Evolutionary conservation across 352 stramenopile species (phyloP).

Genomic region (Blastocystis sp.): DNA sequence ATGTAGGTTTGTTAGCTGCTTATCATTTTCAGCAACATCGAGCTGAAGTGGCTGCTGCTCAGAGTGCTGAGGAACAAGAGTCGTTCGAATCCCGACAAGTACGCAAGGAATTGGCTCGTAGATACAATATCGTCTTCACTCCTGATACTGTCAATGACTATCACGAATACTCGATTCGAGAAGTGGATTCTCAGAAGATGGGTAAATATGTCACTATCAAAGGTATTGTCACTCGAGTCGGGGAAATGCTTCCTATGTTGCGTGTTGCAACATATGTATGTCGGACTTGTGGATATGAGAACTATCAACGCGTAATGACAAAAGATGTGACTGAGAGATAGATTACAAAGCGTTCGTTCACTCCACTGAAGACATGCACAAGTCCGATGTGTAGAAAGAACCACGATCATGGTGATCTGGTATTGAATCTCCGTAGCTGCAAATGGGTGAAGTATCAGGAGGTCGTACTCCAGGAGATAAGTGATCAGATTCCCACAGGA

Average conservation of each 20-base stretch:
- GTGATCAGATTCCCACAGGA: slow-evolving; percentile 88
- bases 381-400: slow-evolving; percentile 78
- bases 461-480: slow-evolving; percentile 89
- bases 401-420: slow-evolving; percentile 73
- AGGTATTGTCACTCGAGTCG: slow-evolving; percentile 94
- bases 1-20: background rate
- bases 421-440: slow-evolving; percentile 89
- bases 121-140: slow-evolving; percentile 32
- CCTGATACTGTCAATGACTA: background rate
- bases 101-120: background rate
- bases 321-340: slow-evolving; percentile 43
- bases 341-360: slow-evolving; percentile 83
- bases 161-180: slow-evolving; percentile 70
- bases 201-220: slow-evolving; percentile 87
- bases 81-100: background rate
- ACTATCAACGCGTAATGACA: slow-evolving; percentile 83
- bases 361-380: slow-evolving; percentile 81
- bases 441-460: slow-evolving; percentile 99
- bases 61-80: background rate
- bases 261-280: slow-evolving; percentile 94
- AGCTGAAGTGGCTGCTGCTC: background rate
- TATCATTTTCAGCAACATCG: slow-evolving; percentile 2
- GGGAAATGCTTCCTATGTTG: slow-evolving; percentile 91
- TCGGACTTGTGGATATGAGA: slow-evolving; percentile 85
- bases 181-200: slow-evolving; percentile 86